Percentiles rank a stretch among this genome's conserved stretches.
These are phyloP conservation scores for Pyrus hybrid DNA, from an alignment of 331 rosid species.

Conservation along the genomic window DNA sequence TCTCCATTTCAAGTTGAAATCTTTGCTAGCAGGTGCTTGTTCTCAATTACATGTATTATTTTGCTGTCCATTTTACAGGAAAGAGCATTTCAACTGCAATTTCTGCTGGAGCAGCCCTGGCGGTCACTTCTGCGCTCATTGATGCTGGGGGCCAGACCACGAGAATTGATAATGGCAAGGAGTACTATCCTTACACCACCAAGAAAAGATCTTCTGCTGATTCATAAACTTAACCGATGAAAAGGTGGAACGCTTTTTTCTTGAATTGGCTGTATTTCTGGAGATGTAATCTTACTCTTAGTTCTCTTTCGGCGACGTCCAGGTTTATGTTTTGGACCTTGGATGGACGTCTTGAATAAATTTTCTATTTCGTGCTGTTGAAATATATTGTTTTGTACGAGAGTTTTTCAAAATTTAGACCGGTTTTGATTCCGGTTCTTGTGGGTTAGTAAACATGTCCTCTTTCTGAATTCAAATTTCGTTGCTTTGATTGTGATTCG, in stretches of 20 bases:
- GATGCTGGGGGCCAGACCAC: slow-evolving; percentile 75
- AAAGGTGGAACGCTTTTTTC: slow-evolving; percentile 35
- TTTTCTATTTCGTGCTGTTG: not conserved
- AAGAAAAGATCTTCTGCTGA: slow-evolving; percentile 66
- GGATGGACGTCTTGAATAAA: slow-evolving; percentile 34
- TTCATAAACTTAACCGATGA: slow-evolving; percentile 20
- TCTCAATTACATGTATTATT: not conserved
- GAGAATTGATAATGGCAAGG: slow-evolving; percentile 71
- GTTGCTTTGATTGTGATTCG: too few relatives aligned
- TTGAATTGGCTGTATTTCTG: slow-evolving; percentile 22
- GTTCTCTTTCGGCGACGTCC: slow-evolving; percentile 16
- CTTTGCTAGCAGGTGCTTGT: not conserved
- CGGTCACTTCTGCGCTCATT: slow-evolving; percentile 59
- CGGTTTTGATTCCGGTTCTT: not conserved
- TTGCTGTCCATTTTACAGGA: slow-evolving; percentile 42
- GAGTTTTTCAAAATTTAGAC: not conserved
- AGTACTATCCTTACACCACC: slow-evolving; percentile 84
- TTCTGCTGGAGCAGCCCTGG: slow-evolving; percentile 90
- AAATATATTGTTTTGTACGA: not conserved
- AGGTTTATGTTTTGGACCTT: slow-evolving; percentile 24
- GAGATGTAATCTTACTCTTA: slow-evolving; percentile 36
- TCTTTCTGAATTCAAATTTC: too few relatives aligned
- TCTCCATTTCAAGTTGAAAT: not conserved
- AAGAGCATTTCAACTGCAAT: slow-evolving; percentile 76
- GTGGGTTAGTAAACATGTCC: not conserved